A percentile compares a stretch with the other conserved stretches of the same genome.
Conservation (phyloP, 2,329 filamentous ascomycete species). For the Fusarium fujikuroi region DNA sequence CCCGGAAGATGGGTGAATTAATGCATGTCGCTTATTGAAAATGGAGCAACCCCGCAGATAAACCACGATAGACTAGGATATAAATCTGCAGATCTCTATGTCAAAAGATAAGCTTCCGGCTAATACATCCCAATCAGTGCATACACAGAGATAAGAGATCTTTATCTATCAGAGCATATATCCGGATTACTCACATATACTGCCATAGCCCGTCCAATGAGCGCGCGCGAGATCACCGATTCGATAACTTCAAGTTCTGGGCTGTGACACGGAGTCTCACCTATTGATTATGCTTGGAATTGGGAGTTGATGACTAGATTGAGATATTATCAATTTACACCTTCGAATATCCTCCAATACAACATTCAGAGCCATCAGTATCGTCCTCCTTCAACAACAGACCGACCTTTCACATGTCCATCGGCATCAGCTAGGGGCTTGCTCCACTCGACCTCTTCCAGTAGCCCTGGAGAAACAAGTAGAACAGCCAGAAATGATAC, state of each 20-base stretch:
- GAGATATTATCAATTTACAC: fast-evolving
- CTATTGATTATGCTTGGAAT: no score
- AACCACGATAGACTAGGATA: background rate
- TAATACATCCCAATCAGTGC: background rate
- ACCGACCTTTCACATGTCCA: no score
- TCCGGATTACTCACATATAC: background rate
- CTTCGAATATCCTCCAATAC: background rate
- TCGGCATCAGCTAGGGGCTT: no score
- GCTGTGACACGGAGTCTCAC: background rate
- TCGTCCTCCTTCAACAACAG: fast-evolving
- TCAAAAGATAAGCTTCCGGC: background rate
- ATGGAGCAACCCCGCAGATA: background rate
- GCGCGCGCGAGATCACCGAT: background rate
- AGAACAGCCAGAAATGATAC: no score
- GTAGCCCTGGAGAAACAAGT: no score
- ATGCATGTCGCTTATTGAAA: background rate
- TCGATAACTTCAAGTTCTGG: background rate
- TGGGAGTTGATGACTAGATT: background rate
- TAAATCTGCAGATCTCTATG: background rate
- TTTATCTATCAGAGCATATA: background rate
- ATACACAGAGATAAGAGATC: background rate
- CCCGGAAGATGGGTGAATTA: background rate
- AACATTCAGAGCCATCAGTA: no score
- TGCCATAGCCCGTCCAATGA: fast-evolving
- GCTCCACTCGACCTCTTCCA: no score